Base-by-base conservation (phyloP, 2,329 filamentous ascomycete species). In the Domatiomyces catenatus region DNA sequence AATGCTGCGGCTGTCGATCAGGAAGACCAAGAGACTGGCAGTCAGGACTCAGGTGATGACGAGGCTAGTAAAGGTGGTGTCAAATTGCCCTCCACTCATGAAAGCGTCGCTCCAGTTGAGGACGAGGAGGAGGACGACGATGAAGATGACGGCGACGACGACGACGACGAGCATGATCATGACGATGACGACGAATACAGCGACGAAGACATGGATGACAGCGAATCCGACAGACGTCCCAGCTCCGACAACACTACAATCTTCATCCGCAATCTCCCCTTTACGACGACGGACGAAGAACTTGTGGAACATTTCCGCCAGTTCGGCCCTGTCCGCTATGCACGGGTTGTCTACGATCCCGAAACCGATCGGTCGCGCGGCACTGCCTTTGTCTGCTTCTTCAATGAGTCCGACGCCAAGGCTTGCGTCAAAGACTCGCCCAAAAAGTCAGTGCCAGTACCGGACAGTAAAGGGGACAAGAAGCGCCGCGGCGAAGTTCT, bases 351-450 rank as follows among this genome's bases (percentile, higher is more conserved):
- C 39, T 77, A 93, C 63, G 90, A 98, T 63, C 82, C 76, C 46
- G 79, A 80, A 20, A 94, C 87, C 0, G 88, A 89, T 59, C 82
- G 86, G 48, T 86, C 92, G 1, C 86, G 85, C 46, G 92, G 92
- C 22, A 96, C 90, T 28, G 92, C 84, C 3, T 98, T 98, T 62
- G 90, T 96, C 26, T 94, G 87, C 69, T 98, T 98, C 69, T 83
- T 82, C 68, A 81, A 83, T 47, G 70, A 74, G 39, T 78, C 83
- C 18, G 86, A 94, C 62, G 86, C 83, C 57, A 80, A 82, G 62
- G 66, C 73, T 18, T 96, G 92, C 63, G 72, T 95, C 54, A 82
- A 80, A 56, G 75, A 73, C 12, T 85, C 88, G 1, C 92, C 92
- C 0, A 78, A 76, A 22, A 65, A 64, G 26, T 60, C 61, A 0